Conservation (phyloP, 495 filamentous ascomycete species). For the Lepidopterella palustris region DNA sequence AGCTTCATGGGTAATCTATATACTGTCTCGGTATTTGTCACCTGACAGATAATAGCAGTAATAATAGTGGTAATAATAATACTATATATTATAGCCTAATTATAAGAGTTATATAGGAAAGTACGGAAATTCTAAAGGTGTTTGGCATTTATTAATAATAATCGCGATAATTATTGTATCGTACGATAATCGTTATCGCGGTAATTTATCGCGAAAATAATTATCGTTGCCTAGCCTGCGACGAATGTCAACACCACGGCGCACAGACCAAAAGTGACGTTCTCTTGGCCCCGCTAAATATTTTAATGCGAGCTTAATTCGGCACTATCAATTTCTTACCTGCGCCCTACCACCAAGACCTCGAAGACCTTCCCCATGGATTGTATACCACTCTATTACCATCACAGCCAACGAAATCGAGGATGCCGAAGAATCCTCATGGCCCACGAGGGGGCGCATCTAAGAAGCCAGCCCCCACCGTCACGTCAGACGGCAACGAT, state of each 20-base stretch:
- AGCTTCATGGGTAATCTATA: too few relatives aligned
- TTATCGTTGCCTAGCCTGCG: neutral
- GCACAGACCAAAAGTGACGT: slow-evolving; percentile 2
- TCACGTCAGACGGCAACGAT: slow-evolving; percentile 38
- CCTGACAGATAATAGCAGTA: too few relatives aligned
- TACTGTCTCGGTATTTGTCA: too few relatives aligned
- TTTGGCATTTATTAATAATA: too few relatives aligned
- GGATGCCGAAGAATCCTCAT: slow-evolving; percentile 29
- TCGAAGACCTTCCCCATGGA: neutral
- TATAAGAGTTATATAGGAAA: too few relatives aligned
- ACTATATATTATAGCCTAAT: too few relatives aligned
- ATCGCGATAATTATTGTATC: too few relatives aligned
- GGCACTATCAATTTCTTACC: slow-evolving; percentile 2
- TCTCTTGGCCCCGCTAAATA: neutral
- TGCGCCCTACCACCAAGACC: neutral
- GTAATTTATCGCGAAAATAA: too few relatives aligned
- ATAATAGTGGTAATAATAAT: too few relatives aligned
- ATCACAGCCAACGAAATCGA: neutral
- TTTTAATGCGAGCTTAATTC: slow-evolving; percentile 4
- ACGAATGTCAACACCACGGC: neutral
- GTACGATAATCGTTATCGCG: too few relatives aligned
- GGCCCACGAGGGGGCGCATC: slow-evolving; percentile 24
- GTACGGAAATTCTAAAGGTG: too few relatives aligned
- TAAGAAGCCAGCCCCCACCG: slow-evolving; percentile 30
- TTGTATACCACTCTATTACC: neutral